A percentile compares a stretch with the other conserved stretches of the same genome.
Evolutionary conservation across 1,139 yeast genomes (phyloP).

Genomic region (Yamadazyma dendronema): DNA sequence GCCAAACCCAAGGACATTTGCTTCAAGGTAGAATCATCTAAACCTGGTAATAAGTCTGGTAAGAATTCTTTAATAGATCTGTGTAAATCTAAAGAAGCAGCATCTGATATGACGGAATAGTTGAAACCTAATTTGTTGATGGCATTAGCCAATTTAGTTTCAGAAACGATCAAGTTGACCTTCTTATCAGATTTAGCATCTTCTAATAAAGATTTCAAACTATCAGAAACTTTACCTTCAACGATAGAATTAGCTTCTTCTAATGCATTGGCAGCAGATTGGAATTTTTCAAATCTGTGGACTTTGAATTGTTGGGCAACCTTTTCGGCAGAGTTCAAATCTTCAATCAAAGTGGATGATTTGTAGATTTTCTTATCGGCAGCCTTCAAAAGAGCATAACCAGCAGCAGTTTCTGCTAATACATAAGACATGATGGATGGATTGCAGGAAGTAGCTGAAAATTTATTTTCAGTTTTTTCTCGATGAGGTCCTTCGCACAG

Average conservation of each 20-base stretch:
- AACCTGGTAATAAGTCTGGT: constrained; percentile 92
- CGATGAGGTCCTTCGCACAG: constrained; percentile 6
- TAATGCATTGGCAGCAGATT: constrained; percentile 91
- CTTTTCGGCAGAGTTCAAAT: constrained; percentile 79
- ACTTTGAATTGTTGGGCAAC: constrained; percentile 81
- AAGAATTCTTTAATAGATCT: constrained; percentile 93
- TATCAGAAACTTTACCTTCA: constrained; percentile 91
- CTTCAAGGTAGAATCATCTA: constrained; percentile 77
- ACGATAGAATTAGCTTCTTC: constrained; percentile 91
- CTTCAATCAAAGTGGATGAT: constrained; percentile 70
- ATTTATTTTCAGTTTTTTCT: constrained; percentile 1
- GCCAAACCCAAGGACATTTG: constrained; percentile 98
- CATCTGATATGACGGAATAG: constrained; percentile 88
- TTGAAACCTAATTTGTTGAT: constrained; percentile 91
- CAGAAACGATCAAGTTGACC: constrained; percentile 87
- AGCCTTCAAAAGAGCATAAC: constrained; percentile 95
- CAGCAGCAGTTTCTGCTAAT: constrained; percentile 97
- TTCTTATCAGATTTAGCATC: constrained; percentile 87
- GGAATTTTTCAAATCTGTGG: constrained; percentile 92
- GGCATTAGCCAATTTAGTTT: constrained; percentile 92
- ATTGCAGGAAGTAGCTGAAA: not conserved
- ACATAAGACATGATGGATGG: constrained; percentile 72
- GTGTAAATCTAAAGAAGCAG: constrained; percentile 90
- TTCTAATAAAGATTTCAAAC: constrained; percentile 71
- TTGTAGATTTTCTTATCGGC: constrained; percentile 96